phyloP scores from a whole-genome alignment of 768 basidiomycete species.

The Tylopilus rubrobrunneus region DNA sequence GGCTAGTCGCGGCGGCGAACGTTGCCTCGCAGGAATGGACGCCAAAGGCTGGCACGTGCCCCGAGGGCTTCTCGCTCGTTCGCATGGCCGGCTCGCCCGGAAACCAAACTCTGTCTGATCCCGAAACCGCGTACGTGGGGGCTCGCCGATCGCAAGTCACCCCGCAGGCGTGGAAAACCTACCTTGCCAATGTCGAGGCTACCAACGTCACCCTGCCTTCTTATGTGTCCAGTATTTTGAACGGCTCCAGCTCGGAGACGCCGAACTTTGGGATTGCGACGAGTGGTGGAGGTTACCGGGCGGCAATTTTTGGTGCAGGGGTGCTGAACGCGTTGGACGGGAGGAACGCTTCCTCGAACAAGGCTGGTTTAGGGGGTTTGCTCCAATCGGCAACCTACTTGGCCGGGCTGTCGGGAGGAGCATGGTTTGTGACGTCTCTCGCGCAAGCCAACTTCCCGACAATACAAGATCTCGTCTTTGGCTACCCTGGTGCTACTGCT shows the following conservation, averaged over 20 bases:
- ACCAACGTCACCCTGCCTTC: conserved; percentile 28
- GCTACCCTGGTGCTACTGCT: conserved; percentile 14
- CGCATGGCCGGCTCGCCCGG: conserved; percentile 22
- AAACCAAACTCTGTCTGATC: conserved; percentile 32
- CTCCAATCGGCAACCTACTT: conserved; percentile 52
- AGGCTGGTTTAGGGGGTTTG: conserved; percentile 45
- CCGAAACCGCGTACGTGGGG: conserved; percentile 37
- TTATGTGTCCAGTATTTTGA: conserved; percentile 34
- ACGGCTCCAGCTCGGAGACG: conserved; percentile 13
- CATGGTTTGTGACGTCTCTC: conserved; percentile 39
- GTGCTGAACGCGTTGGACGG: conserved; percentile 47
- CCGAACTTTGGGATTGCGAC: conserved; percentile 48
- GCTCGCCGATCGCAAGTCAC: conserved; percentile 33
- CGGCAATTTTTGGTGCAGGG: conserved; percentile 49
- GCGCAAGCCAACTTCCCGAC: conserved; percentile 38
- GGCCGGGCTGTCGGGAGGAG: conserved; percentile 45
- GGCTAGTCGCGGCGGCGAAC: conserved; percentile 16
- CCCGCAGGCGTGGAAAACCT: conserved; percentile 37
- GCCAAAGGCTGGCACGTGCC: conserved; percentile 18
- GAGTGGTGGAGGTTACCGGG: conserved; percentile 55
- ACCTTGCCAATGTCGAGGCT: conserved; percentile 36
- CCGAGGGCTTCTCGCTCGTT: conserved; percentile 25
- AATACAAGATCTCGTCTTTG: conserved; percentile 36
- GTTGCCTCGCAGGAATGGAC: conserved; percentile 24
- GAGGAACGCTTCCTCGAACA: conserved; percentile 39